Base-by-base conservation (phyloP, 768 basidiomycete species). In the Serpula lacrymans region DNA sequence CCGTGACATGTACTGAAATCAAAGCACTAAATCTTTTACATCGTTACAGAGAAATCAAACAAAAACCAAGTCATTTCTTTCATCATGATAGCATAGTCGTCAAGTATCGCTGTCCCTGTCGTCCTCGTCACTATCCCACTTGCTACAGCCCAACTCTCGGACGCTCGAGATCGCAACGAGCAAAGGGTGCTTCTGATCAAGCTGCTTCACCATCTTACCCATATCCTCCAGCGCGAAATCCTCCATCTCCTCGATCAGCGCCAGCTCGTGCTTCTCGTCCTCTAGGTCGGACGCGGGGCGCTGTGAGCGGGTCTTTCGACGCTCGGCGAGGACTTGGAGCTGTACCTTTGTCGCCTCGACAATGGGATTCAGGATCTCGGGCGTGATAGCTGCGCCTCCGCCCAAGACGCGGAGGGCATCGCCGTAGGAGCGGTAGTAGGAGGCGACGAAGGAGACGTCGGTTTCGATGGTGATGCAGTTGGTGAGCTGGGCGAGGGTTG, bases 221-320 rank as follows among this genome's bases (percentile, higher is more conserved):
- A 89, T 87, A 56, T 88, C 88, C 56, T 88, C 86, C 48, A 88
- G 56, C 49, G 80, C 83, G 53, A 84, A 88, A 41, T 86, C 86
- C 57, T 88, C 88, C 64, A 88, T 81, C 68, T 91, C 87, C 59
- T 90, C 85, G 27, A 86, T 54, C 39, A 88, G 57, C 57, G 75
- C 75, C 49, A 86, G 61, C 47, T 89, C 86, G 46, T 88, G 84
- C 42, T 67, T 65, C 37, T 88, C 84, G 39, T 79, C 75, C 41
- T 68, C 67, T 31, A 53, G 39, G 38, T 56, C 60, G 13, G 40
- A 37, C 14, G 56, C 51, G 11, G 60, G 61, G 13, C 69, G 51
- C 42, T 68, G 59, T 4, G 70, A 59, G 16, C 87, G 72, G 3
- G 69, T 58, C 46, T 80, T 80, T 17, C 88, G 76, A 48, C 71